Percentiles rank a stretch among this genome's conserved stretches.
These are phyloP conservation scores for Amorphotheca resinae DNA, from an alignment of 495 filamentous ascomycete species.

Conservation along the genomic window DNA sequence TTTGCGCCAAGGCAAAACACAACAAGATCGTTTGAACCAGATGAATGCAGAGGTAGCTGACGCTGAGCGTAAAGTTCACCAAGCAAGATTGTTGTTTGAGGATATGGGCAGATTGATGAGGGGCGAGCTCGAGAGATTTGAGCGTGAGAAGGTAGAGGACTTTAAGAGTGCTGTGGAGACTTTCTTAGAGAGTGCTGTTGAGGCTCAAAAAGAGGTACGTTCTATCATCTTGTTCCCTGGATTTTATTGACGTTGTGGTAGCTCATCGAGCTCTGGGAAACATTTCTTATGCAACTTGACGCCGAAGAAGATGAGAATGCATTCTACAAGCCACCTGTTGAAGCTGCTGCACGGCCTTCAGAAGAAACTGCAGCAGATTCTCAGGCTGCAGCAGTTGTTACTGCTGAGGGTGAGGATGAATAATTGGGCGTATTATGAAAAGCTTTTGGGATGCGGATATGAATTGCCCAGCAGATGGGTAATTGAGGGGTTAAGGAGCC, in stretches of 20 bases:
- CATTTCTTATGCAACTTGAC: slow-evolving; percentile 89
- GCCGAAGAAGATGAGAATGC: slow-evolving; percentile 78
- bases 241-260: slow-evolving; percentile 24
- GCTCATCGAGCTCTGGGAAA: slow-evolving; percentile 98
- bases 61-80: slow-evolving; percentile 87
- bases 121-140: slow-evolving; percentile 81
- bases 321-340: slow-evolving; percentile 53
- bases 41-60: slow-evolving; percentile 83
- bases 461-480: background rate
- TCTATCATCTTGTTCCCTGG: background rate
- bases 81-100: slow-evolving; percentile 79
- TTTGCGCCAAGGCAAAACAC: slow-evolving; percentile 79
- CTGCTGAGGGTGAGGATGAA: slow-evolving; percentile 30
- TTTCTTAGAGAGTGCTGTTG: slow-evolving; percentile 88
- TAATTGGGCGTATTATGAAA: slow-evolving; percentile 3
- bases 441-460: background rate
- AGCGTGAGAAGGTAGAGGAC: slow-evolving; percentile 96
- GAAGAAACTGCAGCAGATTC: slow-evolving; percentile 6
- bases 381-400: slow-evolving; percentile 24
- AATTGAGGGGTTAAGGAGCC: background rate
- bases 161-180: slow-evolving; percentile 98
- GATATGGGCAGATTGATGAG: slow-evolving; percentile 96
- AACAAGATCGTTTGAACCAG: slow-evolving; percentile 90
- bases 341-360: slow-evolving; percentile 14
- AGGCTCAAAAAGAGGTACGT: slow-evolving; percentile 94